phyloP scores from a whole-genome alignment of 352 stramenopile species.

The Globisporangium cystogenes region DNA sequence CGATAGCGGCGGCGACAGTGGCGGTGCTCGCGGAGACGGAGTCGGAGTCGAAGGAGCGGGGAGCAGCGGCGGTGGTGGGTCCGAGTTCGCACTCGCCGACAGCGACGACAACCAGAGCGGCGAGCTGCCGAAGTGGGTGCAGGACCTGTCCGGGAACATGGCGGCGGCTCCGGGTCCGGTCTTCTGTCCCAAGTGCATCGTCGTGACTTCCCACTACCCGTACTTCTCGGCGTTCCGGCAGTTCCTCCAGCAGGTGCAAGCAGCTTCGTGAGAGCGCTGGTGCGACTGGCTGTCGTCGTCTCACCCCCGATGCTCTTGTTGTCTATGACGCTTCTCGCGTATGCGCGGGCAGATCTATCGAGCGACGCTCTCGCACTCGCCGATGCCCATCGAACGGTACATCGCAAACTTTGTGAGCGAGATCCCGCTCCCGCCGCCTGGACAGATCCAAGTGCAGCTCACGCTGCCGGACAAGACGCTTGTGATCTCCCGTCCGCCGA shows the following conservation, averaged over 20 bases:
- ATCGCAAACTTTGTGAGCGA: constrained; percentile 96
- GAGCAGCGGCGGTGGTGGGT: background rate
- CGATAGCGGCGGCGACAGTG: background rate
- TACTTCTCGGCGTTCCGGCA: constrained; percentile 94
- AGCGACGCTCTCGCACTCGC: constrained; percentile 77
- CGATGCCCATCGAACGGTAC: constrained; percentile 95
- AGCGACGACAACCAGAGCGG: constrained; percentile 42
- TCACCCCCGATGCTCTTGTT: background rate
- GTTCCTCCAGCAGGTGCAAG: constrained; percentile 92
- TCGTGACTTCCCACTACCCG: constrained; percentile 93
- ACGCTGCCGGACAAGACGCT: constrained; percentile 83
- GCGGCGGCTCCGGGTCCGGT: constrained; percentile 46
- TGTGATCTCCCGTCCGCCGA: constrained; percentile 81
- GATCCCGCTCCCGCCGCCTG: constrained; percentile 92
- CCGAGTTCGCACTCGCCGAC: constrained; percentile 10
- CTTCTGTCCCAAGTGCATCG: constrained; percentile 92
- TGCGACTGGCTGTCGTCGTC: background rate
- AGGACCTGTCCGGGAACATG: constrained; percentile 49
- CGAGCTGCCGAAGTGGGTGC: constrained; percentile 67
- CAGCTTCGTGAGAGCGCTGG: no score
- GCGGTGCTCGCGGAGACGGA: background rate
- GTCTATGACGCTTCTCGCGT: no score
- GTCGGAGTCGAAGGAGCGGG: background rate
- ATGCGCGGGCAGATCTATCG: constrained; percentile 54
- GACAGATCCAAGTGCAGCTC: constrained; percentile 89